phyloP scores from a whole-genome alignment of 495 filamentous ascomycete species.

The Trichoderma reesei region DNA sequence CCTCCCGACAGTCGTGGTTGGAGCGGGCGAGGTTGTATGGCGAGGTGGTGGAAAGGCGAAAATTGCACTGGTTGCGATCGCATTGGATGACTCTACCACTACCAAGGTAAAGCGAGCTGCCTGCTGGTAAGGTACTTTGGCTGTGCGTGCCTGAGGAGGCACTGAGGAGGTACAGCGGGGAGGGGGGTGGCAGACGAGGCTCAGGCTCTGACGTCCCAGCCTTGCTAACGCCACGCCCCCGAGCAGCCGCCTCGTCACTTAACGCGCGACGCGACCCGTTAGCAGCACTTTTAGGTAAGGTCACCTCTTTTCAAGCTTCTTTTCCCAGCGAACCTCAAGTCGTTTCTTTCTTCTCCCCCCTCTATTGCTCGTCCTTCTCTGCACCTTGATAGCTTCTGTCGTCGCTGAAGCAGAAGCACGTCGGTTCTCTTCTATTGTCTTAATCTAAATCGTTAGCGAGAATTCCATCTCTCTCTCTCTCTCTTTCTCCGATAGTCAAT shows the following conservation, averaged over 20 bases:
- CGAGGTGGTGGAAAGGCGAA: background rate
- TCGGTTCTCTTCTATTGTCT: background rate
- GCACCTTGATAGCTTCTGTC: background rate
- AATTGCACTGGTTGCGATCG: background rate
- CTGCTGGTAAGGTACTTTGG: background rate
- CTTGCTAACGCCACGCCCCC: background rate
- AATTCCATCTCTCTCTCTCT: background rate
- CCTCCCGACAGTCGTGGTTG: background rate
- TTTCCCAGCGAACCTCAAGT: background rate
- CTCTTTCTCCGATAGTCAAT: no score
- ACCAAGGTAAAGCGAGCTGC: no score
- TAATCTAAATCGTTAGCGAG: background rate
- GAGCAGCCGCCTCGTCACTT: conserved; percentile 1
- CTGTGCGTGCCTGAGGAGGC: no score
- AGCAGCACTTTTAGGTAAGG: background rate
- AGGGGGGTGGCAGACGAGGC: background rate
- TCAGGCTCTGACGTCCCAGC: background rate
- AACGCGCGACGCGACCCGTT: conserved; percentile 3
- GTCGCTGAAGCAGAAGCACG: background rate
- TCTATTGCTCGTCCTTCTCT: background rate
- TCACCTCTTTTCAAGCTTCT: conserved; percentile 5
- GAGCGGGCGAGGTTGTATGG: background rate
- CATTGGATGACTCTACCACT: background rate
- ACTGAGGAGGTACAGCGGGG: background rate
- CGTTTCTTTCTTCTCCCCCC: background rate